A percentile compares a stretch with the other conserved stretches of the same genome.
phyloP scores from a whole-genome alignment of 768 basidiomycete species.

The Suillus tomentosus region DNA sequence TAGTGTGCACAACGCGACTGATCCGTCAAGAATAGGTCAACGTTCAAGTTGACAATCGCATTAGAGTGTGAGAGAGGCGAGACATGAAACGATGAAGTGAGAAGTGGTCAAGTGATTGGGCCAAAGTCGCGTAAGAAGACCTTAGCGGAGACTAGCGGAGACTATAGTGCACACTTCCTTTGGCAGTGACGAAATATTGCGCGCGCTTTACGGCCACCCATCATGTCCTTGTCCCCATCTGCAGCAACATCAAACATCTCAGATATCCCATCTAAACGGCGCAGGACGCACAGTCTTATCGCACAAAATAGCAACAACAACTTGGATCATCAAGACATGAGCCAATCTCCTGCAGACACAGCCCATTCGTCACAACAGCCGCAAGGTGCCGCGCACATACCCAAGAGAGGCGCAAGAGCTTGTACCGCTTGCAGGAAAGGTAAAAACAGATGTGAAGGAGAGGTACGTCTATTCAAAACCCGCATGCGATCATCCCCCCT shows the following conservation, averaged over 20 bases:
- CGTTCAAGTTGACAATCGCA: not conserved
- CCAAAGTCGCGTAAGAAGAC: conserved; percentile 8
- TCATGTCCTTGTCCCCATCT: conserved; percentile 70
- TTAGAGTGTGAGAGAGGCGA: not conserved
- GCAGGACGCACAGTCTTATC: conserved; percentile 45
- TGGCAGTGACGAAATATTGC: conserved; percentile 14
- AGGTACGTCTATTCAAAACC: conserved; percentile 52
- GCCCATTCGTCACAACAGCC: conserved; percentile 26
- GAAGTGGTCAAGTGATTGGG: conserved; percentile 14
- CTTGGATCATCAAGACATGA: conserved; percentile 24
- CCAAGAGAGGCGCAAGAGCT: conserved; percentile 87
- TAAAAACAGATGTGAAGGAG: conserved; percentile 93
- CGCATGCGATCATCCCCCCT: conserved; percentile 43
- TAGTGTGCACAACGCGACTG: not conserved
- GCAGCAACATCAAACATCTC: conserved; percentile 57
- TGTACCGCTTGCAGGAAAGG: conserved; percentile 90
- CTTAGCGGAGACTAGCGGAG: conserved; percentile 3
- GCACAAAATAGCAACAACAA: conserved; percentile 15
- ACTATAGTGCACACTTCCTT: conserved; percentile 19
- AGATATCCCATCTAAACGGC: conserved; percentile 57
- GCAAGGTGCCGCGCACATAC: conserved; percentile 61
- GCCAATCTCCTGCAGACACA: conserved; percentile 40
- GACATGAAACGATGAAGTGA: conserved; percentile 7
- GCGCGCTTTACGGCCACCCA: conserved; percentile 20
- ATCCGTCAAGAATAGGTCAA: not conserved